phyloP scores from a whole-genome alignment of 2,329 filamentous ascomycete species.

The Intubia oerlemansii region DNA sequence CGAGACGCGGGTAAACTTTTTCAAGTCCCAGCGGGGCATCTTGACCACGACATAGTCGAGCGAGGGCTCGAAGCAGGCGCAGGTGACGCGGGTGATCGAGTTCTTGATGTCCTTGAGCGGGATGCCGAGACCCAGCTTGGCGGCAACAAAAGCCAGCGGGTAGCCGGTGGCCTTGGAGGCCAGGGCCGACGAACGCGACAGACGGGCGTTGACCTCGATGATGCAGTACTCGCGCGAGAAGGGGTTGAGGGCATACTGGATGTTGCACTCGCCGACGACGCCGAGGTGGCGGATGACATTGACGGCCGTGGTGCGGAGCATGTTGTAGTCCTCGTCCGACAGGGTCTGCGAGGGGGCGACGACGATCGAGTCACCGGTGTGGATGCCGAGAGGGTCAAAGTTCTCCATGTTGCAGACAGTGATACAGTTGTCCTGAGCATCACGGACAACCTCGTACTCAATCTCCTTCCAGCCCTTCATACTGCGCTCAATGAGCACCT shows the following conservation, averaged over 20 bases:
- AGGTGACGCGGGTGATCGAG: conserved; percentile 85
- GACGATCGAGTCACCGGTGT: conserved; percentile 95
- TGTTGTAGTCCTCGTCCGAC: conserved; percentile 96
- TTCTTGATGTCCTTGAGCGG: conserved; percentile 93
- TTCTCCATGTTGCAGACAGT: conserved; percentile 99
- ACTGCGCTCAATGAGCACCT: conserved; percentile 88
- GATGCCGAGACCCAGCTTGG: conserved; percentile 86
- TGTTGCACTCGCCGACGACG: conserved; percentile 96
- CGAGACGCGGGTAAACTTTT: conserved; percentile 95
- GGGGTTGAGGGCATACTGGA: conserved; percentile 93
- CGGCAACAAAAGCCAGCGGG: conserved; percentile 86
- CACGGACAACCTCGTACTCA: conserved; percentile 94
- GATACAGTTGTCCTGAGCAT: conserved; percentile 93
- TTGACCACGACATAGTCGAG: conserved; percentile 97
- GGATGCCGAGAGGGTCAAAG: conserved; percentile 93
- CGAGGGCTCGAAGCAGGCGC: conserved; percentile 94
- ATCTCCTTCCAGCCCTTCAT: conserved; percentile 99
- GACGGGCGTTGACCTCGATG: conserved; percentile 93
- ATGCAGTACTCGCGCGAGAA: conserved; percentile 95
- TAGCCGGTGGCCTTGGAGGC: conserved; percentile 96
- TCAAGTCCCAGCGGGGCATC: conserved; percentile 96
- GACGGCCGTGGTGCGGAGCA: conserved; percentile 90
- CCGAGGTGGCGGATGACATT: conserved; percentile 94
- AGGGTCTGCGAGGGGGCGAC: conserved; percentile 93
- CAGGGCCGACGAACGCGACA: conserved; percentile 85